These are phyloP conservation scores for Tillandsia fasciculata DNA, from an alignment of 176 grass and related monocot species.

Conservation along the genomic window DNA sequence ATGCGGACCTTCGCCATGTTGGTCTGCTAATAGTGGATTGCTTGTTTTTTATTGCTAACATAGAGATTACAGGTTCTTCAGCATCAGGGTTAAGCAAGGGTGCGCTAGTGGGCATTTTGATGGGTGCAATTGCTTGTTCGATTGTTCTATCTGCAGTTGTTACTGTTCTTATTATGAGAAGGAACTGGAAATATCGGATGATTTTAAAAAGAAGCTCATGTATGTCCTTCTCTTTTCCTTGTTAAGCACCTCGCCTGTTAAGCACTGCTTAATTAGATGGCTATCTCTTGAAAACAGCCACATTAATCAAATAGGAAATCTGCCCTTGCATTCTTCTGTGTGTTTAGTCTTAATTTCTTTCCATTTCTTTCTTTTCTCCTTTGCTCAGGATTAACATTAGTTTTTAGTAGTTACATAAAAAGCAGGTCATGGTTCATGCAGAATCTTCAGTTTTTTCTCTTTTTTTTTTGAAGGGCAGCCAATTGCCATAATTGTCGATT, in stretches of 20 bases:
- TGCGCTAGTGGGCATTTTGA: slow-evolving; percentile 51
- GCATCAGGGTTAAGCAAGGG: slow-evolving; percentile 51
- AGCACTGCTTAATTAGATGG: too few relatives aligned
- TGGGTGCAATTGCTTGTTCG: slow-evolving; percentile 36
- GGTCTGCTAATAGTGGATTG: neutral
- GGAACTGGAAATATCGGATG: slow-evolving; percentile 12
- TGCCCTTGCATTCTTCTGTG: too few relatives aligned
- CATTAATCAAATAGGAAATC: too few relatives aligned
- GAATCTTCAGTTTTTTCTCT: too few relatives aligned
- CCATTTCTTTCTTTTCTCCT: too few relatives aligned
- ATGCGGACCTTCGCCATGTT: neutral
- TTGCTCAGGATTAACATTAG: too few relatives aligned
- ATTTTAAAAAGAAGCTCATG: slow-evolving; percentile 45
- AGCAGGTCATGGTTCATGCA: too few relatives aligned
- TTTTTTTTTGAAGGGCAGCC: too few relatives aligned
- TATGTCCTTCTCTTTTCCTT: slow-evolving; percentile 30
- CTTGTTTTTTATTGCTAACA: slow-evolving; percentile 6
- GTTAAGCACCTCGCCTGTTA: slow-evolving; percentile 4
- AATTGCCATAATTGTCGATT: too few relatives aligned
- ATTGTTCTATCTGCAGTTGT: slow-evolving; percentile 35
- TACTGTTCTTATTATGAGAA: slow-evolving; percentile 77
- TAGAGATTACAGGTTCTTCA: slow-evolving; percentile 25
- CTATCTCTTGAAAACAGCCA: too few relatives aligned
- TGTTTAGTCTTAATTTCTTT: too few relatives aligned
- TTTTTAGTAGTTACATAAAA: too few relatives aligned